Percentiles rank a stretch among this genome's conserved stretches.
phyloP scores from a whole-genome alignment of 2,329 filamentous ascomycete species.

The Aureobasidium sp. region DNA sequence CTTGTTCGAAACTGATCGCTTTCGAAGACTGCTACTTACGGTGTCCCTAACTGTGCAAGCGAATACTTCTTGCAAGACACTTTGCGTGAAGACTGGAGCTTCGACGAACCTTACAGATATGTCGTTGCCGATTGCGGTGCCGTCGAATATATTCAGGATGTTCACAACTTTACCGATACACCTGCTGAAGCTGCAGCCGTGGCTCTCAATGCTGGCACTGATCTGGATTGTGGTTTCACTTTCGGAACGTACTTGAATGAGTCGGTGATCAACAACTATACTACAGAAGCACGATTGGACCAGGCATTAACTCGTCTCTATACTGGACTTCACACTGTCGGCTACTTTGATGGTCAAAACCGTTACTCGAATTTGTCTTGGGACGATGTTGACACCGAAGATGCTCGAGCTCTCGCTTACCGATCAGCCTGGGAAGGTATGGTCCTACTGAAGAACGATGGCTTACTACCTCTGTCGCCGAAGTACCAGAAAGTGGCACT shows the following conservation, averaged over 20 bases:
- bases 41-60: conserved; percentile 57
- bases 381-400: conserved; percentile 49
- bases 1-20: background rate
- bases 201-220: conserved; percentile 45
- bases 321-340: conserved; percentile 47
- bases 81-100: conserved; percentile 59
- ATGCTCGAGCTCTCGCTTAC: conserved; percentile 50
- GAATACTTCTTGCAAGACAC: conserved; percentile 56
- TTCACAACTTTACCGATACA: conserved; percentile 38
- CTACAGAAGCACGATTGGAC: conserved; percentile 43
- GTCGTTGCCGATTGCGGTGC: conserved; percentile 61
- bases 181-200: conserved; percentile 42
- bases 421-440: conserved; percentile 45
- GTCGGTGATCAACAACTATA: conserved; percentile 32
- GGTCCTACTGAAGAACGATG: conserved; percentile 49
- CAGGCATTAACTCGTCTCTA: conserved; percentile 48
- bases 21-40: conserved; percentile 52
- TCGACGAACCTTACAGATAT: conserved; percentile 54
- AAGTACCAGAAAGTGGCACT: conserved; percentile 43
- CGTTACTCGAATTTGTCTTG: conserved; percentile 49
- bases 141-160: conserved; percentile 50
- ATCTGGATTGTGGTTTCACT: conserved; percentile 47
- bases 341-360: conserved; percentile 50
- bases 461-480: conserved; percentile 37
- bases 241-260: conserved; percentile 37